Evolutionary conservation across 768 basidiomycete species (phyloP).

Genomic region (Boletus fagicola): DNA sequence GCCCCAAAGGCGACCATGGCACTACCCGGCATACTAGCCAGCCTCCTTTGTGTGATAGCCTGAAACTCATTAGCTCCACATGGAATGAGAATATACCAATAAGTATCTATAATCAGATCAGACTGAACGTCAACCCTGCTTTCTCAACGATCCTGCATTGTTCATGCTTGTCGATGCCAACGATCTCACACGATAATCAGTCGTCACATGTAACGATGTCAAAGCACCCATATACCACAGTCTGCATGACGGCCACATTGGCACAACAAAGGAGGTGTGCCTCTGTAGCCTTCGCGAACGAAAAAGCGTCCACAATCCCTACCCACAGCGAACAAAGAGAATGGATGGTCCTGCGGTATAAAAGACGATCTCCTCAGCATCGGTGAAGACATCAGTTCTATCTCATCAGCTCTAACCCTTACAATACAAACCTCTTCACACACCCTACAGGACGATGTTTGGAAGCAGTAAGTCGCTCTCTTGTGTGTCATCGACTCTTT

Average conservation of each 20-base stretch:
- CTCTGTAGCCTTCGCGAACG: not conserved
- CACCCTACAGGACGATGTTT: not conserved
- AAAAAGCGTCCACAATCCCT: not conserved
- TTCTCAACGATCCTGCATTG: not conserved
- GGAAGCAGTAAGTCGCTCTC: constrained; percentile 1
- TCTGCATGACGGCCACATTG: not conserved
- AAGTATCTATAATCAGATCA: not conserved
- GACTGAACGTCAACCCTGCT: not conserved
- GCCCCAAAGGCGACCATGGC: not conserved
- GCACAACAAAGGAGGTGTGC: constrained; percentile 4
- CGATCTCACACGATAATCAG: not conserved
- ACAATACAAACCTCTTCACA: not conserved
- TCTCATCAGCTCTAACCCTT: not conserved
- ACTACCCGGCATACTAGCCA: not conserved
- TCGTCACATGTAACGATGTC: not conserved
- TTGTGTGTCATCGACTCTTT: not conserved
- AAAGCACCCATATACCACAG: not conserved
- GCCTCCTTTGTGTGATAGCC: not conserved
- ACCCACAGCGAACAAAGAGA: constrained; percentile 4
- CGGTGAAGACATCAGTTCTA: not conserved
- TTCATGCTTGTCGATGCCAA: not conserved
- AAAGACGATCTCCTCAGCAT: not conserved
- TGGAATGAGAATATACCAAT: not conserved
- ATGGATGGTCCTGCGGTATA: constrained; percentile 4
- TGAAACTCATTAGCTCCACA: no score